Conservation (phyloP, 148 eudicot genomes). For the Rhododendron mucronatum region DNA sequence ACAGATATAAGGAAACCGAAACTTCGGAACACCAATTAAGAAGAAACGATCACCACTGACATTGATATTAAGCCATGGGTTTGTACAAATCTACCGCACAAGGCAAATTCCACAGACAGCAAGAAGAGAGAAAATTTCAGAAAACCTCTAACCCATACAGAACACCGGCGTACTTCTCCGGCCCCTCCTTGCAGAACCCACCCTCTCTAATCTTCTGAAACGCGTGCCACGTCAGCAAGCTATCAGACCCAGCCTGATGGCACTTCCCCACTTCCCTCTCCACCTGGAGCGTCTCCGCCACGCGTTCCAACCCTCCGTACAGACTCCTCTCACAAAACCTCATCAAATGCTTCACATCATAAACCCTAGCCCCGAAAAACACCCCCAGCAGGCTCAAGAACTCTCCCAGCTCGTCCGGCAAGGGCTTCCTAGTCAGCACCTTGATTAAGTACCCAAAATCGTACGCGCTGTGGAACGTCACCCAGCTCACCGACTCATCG, state of each 20-base stretch:
- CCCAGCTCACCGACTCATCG: slow-evolving; percentile 43
- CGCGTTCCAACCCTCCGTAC: slow-evolving; percentile 58
- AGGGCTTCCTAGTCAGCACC: slow-evolving; percentile 29
- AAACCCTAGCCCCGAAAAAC: slow-evolving; percentile 47
- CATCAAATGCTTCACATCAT: slow-evolving; percentile 62
- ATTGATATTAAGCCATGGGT: slow-evolving; percentile 13
- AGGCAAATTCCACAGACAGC: slow-evolving; percentile 8
- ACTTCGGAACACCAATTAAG: background rate
- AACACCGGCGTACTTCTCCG: slow-evolving; percentile 37
- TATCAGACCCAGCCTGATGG: slow-evolving; percentile 83
- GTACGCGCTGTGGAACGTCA: slow-evolving; percentile 62
- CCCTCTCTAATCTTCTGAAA: slow-evolving; percentile 38
- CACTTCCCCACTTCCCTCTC: slow-evolving; percentile 42
- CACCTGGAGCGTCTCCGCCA: slow-evolving; percentile 36
- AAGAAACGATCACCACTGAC: background rate
- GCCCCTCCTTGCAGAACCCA: slow-evolving; percentile 26
- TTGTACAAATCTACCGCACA: slow-evolving; percentile 17
- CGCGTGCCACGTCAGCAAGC: slow-evolving; percentile 57
- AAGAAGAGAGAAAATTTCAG: slow-evolving; percentile 9
- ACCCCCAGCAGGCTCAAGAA: slow-evolving; percentile 32
- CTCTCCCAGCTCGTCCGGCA: slow-evolving; percentile 33
- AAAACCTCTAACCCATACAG: slow-evolving; percentile 51
- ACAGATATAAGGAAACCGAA: background rate
- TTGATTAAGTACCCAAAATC: slow-evolving; percentile 62
- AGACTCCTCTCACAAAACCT: slow-evolving; percentile 38